These are phyloP conservation scores for Phytopythium chamaehyphon DNA, from an alignment of 352 stramenopile genomes.

Conservation along the genomic window DNA sequence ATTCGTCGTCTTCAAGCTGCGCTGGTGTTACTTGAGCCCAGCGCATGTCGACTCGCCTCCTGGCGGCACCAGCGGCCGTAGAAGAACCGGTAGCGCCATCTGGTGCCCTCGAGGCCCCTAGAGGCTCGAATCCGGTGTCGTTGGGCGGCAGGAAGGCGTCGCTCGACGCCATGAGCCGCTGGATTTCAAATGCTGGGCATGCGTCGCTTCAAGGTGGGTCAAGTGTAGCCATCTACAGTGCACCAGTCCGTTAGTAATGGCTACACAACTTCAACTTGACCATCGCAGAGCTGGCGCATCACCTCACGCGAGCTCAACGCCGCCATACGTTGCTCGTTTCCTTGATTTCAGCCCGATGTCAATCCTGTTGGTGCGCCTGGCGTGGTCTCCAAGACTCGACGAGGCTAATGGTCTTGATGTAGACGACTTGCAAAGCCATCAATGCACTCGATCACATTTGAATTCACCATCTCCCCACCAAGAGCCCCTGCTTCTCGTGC, in stretches of 20 bases:
- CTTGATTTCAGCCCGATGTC: too few species aligned
- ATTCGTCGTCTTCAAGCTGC: constrained; percentile 63
- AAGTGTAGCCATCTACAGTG: too few species aligned
- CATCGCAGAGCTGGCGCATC: constrained; percentile 1
- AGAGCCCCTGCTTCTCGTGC: too few species aligned
- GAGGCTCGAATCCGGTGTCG: constrained; percentile 23
- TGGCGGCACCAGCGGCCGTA: background rate
- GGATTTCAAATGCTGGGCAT: constrained; percentile 2
- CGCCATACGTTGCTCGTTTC: too few species aligned
- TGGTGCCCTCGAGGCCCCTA: background rate
- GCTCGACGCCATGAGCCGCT: constrained; percentile 7
- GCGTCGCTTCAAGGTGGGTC: background rate
- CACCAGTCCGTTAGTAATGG: too few species aligned
- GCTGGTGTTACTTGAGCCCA: constrained; percentile 64
- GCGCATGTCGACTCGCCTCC: constrained; percentile 43
- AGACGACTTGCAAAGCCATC: too few species aligned
- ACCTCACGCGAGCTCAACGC: constrained; percentile 14
- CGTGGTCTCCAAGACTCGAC: too few species aligned
- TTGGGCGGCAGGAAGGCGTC: constrained; percentile 6
- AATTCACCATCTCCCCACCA: too few species aligned
- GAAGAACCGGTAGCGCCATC: background rate
- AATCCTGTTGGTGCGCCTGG: too few species aligned
- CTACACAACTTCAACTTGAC: constrained; percentile 1
- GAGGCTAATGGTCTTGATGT: too few species aligned
- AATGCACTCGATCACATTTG: too few species aligned